phyloP scores from a whole-genome alignment of 140 eudicot species.

The Ambrosia hybrid region DNA sequence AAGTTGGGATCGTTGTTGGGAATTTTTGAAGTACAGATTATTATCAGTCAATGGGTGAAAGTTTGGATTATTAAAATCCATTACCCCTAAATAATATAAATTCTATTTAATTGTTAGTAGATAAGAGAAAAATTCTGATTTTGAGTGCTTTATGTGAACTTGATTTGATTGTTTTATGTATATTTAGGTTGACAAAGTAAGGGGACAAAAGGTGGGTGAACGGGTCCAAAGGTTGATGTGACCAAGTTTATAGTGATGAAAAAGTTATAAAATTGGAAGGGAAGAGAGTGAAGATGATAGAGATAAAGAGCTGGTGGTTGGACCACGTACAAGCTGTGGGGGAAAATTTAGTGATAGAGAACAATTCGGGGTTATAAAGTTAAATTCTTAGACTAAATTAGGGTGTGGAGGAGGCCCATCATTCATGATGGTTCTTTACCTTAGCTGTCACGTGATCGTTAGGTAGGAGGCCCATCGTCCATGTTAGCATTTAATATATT shows the following conservation, averaged over 20 bases:
- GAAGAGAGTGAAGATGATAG: constrained; percentile 8
- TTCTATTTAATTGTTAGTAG: not conserved
- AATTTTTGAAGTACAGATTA: too few relatives aligned
- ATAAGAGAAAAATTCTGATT: not conserved
- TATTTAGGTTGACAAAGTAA: constrained; percentile 13
- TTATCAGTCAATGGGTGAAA: too few relatives aligned
- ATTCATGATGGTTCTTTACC: too few relatives aligned
- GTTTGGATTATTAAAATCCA: too few relatives aligned
- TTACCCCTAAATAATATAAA: too few relatives aligned
- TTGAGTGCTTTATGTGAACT: not conserved
- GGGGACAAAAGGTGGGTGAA: constrained; percentile 37
- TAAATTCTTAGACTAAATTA: not conserved
- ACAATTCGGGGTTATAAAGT: constrained; percentile 6
- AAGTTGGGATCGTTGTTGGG: too few relatives aligned
- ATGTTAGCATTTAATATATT: too few relatives aligned
- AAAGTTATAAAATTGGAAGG: not conserved
- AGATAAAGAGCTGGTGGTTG: constrained; percentile 33
- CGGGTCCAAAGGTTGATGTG: constrained; percentile 35
- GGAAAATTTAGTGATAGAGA: constrained; percentile 16
- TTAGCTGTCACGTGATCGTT: too few relatives aligned
- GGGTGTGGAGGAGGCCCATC: too few relatives aligned
- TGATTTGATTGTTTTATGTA: constrained; percentile 14
- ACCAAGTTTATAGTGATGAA: constrained; percentile 30
- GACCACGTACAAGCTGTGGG: constrained; percentile 31
- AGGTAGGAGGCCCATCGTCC: too few relatives aligned